These are phyloP conservation scores for Pseudogymnoascus sp. DNA, from an alignment of 2,329 filamentous ascomycete genomes.

Conservation along the genomic window DNA sequence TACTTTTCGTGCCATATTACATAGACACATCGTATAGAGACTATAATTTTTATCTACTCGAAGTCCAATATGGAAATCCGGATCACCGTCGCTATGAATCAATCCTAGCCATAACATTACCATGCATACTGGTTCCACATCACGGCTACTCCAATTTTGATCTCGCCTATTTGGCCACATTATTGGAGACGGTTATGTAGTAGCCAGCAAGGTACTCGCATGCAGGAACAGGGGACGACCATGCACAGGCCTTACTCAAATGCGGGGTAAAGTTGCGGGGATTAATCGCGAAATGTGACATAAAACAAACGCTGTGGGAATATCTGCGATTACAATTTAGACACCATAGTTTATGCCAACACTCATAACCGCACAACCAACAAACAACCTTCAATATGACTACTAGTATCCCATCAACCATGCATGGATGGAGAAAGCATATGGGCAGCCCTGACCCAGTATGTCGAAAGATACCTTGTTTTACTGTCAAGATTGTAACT, in stretches of 20 bases:
- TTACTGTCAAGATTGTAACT: neutral
- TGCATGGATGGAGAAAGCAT: constrained; percentile 34
- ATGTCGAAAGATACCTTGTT: neutral
- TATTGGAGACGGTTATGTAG: neutral
- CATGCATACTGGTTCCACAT: neutral
- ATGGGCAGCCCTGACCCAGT: constrained; percentile 27
- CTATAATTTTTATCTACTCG: no score
- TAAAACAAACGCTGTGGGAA: neutral
- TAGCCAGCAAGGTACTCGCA: neutral
- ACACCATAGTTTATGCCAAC: neutral
- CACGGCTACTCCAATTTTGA: neutral
- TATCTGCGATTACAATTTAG: neutral
- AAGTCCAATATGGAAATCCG: neutral
- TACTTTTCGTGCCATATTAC: no score
- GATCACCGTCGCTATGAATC: neutral
- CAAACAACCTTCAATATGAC: constrained; percentile 12
- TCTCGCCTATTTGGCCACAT: neutral
- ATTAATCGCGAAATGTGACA: neutral
- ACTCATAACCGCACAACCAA: neutral
- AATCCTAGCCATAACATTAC: neutral
- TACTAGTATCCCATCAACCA: constrained; percentile 22
- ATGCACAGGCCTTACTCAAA: neutral
- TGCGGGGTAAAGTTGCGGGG: neutral
- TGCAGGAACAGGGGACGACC: neutral
- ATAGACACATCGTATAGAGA: no score